phyloP scores from a whole-genome alignment of 306 rosid species.

The Albizia julibrissin region DNA sequence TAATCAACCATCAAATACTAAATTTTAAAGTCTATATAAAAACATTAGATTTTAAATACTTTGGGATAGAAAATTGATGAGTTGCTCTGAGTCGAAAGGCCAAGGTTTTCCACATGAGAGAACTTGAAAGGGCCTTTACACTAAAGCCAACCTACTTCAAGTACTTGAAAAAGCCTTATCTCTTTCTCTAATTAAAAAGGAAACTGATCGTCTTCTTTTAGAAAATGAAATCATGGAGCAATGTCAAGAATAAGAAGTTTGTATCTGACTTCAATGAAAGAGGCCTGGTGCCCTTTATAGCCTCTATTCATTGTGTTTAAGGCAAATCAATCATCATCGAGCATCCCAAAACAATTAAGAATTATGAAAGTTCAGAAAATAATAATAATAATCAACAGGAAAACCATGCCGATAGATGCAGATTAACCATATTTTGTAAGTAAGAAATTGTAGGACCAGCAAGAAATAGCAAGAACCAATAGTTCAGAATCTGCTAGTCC shows the following conservation, averaged over 20 bases:
- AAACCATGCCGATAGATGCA: neutral
- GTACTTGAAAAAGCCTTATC: slow-evolving; percentile 33
- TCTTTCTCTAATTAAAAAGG: neutral
- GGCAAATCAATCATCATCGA: slow-evolving; percentile 73
- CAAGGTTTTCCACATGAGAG: slow-evolving; percentile 55
- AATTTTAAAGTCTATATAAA: neutral
- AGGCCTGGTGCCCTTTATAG: slow-evolving; percentile 18
- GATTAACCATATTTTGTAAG: neutral
- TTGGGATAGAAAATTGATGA: neutral
- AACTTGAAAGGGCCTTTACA: slow-evolving; percentile 29
- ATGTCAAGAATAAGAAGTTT: neutral
- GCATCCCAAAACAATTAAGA: slow-evolving; percentile 27
- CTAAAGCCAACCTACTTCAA: slow-evolving; percentile 28
- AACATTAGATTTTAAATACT: neutral
- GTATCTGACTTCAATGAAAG: neutral
- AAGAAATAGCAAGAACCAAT: slow-evolving; percentile 65
- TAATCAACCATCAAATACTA: neutral
- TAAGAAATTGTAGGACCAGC: slow-evolving; percentile 50
- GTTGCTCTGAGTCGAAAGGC: slow-evolving; percentile 60
- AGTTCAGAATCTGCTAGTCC: slow-evolving; percentile 56
- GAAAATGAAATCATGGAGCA: neutral
- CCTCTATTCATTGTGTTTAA: slow-evolving; percentile 73
- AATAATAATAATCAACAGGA: neutral
- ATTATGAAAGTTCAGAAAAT: neutral
- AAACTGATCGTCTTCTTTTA: neutral